These are phyloP conservation scores for Lasiosphaeris hirsuta DNA, from an alignment of 495 filamentous ascomycete genomes.

Conservation along the genomic window DNA sequence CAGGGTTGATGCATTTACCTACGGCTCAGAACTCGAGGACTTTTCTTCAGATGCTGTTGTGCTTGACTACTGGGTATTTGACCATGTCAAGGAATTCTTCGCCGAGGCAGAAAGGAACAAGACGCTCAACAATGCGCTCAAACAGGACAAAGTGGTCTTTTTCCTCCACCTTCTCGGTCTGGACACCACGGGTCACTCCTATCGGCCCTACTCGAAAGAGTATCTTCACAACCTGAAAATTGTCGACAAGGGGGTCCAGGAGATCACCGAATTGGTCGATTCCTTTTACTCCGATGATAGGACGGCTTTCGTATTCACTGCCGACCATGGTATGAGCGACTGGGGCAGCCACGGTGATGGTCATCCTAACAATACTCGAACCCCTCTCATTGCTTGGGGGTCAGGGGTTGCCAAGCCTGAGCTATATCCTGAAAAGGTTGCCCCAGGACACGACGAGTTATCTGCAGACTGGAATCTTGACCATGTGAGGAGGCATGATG, in stretches of 20 bases:
- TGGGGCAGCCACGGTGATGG: constrained; percentile 97
- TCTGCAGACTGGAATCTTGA: constrained; percentile 85
- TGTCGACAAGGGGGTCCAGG: constrained; percentile 82
- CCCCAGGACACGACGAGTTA: constrained; percentile 86
- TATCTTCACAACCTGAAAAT: constrained; percentile 94
- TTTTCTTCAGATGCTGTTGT: constrained; percentile 76
- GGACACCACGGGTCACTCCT: constrained; percentile 86
- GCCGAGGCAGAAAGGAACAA: constrained; percentile 69
- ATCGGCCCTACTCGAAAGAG: constrained; percentile 90
- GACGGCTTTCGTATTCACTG: constrained; percentile 95
- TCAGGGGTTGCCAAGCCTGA: constrained; percentile 82
- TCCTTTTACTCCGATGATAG: constrained; percentile 90
- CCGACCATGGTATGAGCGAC: constrained; percentile 98
- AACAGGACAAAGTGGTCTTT: constrained; percentile 86
- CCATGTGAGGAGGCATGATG: constrained; percentile 80
- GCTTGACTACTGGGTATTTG: constrained; percentile 94
- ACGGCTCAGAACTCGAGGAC: constrained; percentile 83
- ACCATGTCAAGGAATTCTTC: constrained; percentile 85
- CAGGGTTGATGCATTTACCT: constrained; percentile 78
- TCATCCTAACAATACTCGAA: constrained; percentile 95
- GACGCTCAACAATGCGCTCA: constrained; percentile 69
- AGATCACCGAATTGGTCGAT: constrained; percentile 76
- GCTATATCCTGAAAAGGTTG: constrained; percentile 47
- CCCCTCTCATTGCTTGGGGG: constrained; percentile 91
- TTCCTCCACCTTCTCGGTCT: constrained; percentile 96